These are phyloP conservation scores for Pseudocercospora musae DNA, from an alignment of 2,329 filamentous ascomycete species.

Conservation along the genomic window DNA sequence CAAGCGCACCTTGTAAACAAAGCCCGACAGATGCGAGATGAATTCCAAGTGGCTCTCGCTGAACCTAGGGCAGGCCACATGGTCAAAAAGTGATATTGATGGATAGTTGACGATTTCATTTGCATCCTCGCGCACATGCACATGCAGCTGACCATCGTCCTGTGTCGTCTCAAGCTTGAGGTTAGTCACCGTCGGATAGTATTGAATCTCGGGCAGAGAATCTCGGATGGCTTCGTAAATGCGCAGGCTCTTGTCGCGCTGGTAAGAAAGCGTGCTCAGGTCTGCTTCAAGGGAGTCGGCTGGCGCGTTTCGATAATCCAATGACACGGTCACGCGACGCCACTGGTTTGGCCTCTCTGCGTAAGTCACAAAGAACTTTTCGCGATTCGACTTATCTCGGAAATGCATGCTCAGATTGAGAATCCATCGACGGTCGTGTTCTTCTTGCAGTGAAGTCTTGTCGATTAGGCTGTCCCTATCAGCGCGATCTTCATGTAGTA, in stretches of 20 bases:
- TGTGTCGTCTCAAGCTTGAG: constrained; percentile 86
- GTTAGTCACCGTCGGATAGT: constrained; percentile 94
- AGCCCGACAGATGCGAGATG: constrained; percentile 90
- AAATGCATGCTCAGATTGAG: constrained; percentile 98
- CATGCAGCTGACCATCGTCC: constrained; percentile 79
- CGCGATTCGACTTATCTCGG: constrained; percentile 82
- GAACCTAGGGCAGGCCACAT: constrained; percentile 60
- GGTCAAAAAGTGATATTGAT: constrained; percentile 65
- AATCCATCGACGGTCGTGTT: constrained; percentile 83
- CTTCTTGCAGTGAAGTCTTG: constrained; percentile 67
- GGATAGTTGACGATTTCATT: constrained; percentile 94
- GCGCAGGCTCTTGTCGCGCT: constrained; percentile 85
- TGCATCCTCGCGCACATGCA: constrained; percentile 95
- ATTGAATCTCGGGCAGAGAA: constrained; percentile 88
- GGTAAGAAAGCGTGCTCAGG: constrained; percentile 71
- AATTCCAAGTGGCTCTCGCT: constrained; percentile 76
- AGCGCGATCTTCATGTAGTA: constrained; percentile 30
- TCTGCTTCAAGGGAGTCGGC: constrained; percentile 82
- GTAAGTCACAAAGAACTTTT: constrained; percentile 98
- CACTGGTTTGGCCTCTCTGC: constrained; percentile 75
- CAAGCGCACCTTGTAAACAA: constrained; percentile 91
- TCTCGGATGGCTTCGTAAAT: constrained; percentile 95
- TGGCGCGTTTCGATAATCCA: constrained; percentile 82
- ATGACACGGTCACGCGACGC: constrained; percentile 86
- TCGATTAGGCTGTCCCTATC: constrained; percentile 42